Evolutionary conservation across 495 filamentous ascomycete genomes (phyloP).

Genomic region (Neurospora tetraspora): DNA sequence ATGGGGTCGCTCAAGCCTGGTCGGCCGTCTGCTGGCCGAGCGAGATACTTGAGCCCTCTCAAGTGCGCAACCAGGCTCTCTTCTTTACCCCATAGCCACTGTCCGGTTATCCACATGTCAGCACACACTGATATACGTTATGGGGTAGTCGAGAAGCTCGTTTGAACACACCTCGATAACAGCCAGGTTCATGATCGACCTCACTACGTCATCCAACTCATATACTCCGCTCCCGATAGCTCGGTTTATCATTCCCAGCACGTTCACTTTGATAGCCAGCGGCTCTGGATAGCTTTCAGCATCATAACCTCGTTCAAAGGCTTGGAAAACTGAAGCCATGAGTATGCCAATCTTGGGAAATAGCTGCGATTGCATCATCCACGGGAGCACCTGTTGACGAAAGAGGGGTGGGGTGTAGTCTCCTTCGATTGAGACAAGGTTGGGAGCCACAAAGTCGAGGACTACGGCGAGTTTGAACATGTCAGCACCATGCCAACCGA

Average conservation of each 20-base stretch:
- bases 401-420: conserved; percentile 6
- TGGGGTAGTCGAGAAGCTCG: neutral
- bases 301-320: conserved; percentile 1
- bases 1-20: conserved; percentile 7
- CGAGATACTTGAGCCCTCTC: conserved; percentile 11
- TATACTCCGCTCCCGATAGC: conserved; percentile 6
- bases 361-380: conserved; percentile 19
- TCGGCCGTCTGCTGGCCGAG: conserved; percentile 7
- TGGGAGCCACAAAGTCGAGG: conserved; percentile 14
- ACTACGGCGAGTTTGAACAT: conserved; percentile 4
- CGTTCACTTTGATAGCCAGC: conserved; percentile 7
- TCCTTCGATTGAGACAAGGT: conserved; percentile 18
- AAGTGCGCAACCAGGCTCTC: conserved; percentile 18
- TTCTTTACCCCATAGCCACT: conserved; percentile 20
- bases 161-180: conserved; percentile 12
- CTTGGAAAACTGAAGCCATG: conserved; percentile 16
- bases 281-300: conserved; percentile 6
- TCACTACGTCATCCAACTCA: conserved; percentile 9
- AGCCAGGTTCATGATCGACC: conserved; percentile 15
- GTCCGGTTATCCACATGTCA: neutral
- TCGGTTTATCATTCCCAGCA: conserved; percentile 14
- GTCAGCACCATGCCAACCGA: neutral
- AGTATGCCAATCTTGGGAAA: conserved; percentile 19
- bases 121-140: neutral
- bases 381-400: conserved; percentile 11